Evolutionary conservation across 148 eudicot genomes (phyloP).

Genomic region (Nepenthes mirabilis): DNA sequence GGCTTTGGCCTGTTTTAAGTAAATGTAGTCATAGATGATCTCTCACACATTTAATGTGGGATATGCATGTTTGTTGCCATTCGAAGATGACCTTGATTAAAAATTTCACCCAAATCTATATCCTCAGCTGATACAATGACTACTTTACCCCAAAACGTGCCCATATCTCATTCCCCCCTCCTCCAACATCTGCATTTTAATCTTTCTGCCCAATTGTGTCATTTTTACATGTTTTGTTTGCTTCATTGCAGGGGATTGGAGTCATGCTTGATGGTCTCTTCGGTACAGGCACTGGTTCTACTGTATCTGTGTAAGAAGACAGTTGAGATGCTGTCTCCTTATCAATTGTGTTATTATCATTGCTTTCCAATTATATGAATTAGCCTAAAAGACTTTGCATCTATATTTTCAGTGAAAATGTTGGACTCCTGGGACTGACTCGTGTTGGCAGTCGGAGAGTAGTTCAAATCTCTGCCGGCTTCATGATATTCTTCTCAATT

Average conservation of each 20-base stretch:
- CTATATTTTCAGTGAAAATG: constrained; percentile 52
- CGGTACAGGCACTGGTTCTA: constrained; percentile 82
- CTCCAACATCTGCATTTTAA: neutral
- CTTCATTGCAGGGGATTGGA: constrained; percentile 64
- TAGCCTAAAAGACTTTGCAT: constrained; percentile 3
- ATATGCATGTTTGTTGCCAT: too few species aligned
- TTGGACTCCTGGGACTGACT: constrained; percentile 89
- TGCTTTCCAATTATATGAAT: neutral
- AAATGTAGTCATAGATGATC: too few species aligned
- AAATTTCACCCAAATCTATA: too few species aligned
- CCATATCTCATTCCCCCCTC: too few species aligned
- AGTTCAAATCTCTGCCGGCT: constrained; percentile 94
- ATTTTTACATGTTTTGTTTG: neutral
- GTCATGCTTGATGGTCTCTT: constrained; percentile 81
- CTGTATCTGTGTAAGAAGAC: constrained; percentile 82
- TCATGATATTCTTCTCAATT: constrained; percentile 92
- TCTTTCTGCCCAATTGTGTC: neutral
- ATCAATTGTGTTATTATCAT: neutral
- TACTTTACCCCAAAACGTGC: too few species aligned
- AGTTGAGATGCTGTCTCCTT: neutral
- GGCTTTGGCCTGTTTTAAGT: too few species aligned
- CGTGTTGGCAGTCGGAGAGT: constrained; percentile 98
- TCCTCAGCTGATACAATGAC: too few species aligned
- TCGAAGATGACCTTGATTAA: too few species aligned
- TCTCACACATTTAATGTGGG: too few species aligned